Evolutionary conservation across 176 grass and related monocot species (phyloP).

Genomic region (Triticum aestivum): DNA sequence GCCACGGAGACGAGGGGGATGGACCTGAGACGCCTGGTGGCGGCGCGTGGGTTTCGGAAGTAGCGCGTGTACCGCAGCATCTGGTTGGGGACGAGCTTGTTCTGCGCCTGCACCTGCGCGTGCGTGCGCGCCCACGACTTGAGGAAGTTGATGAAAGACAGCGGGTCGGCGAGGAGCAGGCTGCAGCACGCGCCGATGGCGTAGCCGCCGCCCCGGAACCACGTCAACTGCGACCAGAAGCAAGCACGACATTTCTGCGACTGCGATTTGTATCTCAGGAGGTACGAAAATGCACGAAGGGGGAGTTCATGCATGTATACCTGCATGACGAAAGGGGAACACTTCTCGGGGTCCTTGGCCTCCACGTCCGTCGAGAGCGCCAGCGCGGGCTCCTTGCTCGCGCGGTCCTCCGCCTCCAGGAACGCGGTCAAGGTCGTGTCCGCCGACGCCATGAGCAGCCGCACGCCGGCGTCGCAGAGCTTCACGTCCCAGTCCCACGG

Average conservation of each 20-base stretch:
- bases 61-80: slow-evolving; percentile 50
- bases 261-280: not conserved
- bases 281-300: not conserved
- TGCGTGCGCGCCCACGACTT: slow-evolving; percentile 56
- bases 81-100: slow-evolving; percentile 31
- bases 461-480: slow-evolving; percentile 60
- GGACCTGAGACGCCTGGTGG: slow-evolving; percentile 42
- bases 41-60: slow-evolving; percentile 41
- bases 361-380: slow-evolving; percentile 58
- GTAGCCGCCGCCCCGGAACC: slow-evolving; percentile 60
- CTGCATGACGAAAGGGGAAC: slow-evolving; percentile 60
- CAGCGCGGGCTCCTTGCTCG: slow-evolving; percentile 36
- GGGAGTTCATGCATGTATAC: not conserved
- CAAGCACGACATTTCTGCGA: not conserved
- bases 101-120: slow-evolving; percentile 33
- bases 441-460: slow-evolving; percentile 63
- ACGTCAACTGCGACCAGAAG: slow-evolving; percentile 42
- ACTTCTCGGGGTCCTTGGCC: slow-evolving; percentile 50
- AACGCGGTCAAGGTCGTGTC: slow-evolving; percentile 50
- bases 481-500: slow-evolving; percentile 89
- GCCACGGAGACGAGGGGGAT: not conserved
- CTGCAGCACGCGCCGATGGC: slow-evolving; percentile 60
- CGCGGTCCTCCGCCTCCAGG: slow-evolving; percentile 38
- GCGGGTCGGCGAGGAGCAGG: slow-evolving; percentile 58
- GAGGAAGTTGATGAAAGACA: slow-evolving; percentile 55